phyloP scores from a whole-genome alignment of 2,329 filamentous ascomycete genomes.

The Fulvia fulva region DNA sequence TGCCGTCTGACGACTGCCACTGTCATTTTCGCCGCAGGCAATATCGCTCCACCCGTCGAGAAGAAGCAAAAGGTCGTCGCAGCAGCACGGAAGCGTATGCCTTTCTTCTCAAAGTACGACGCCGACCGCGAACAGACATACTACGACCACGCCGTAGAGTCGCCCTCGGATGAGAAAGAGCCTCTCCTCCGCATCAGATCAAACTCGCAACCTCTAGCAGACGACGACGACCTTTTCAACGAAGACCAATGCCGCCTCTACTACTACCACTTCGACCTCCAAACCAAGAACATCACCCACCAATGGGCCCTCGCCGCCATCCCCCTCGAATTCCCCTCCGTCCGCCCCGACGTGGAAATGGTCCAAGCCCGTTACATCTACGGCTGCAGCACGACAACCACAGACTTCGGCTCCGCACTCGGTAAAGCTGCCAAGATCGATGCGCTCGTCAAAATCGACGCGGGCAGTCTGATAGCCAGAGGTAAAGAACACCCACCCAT shows the following conservation, averaged over 20 bases:
- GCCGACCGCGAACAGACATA: slow-evolving; percentile 27
- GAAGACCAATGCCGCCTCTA: slow-evolving; percentile 66
- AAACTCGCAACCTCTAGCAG: slow-evolving; percentile 4
- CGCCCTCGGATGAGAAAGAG: slow-evolving; percentile 28
- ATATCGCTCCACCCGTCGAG: slow-evolving; percentile 51
- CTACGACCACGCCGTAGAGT: slow-evolving; percentile 27
- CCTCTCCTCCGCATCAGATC: slow-evolving; percentile 21
- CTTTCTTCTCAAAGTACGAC: slow-evolving; percentile 47
- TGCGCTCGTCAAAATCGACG: slow-evolving; percentile 60
- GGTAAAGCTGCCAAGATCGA: slow-evolving; percentile 65
- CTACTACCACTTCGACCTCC: slow-evolving; percentile 60
- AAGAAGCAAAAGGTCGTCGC: slow-evolving; percentile 28
- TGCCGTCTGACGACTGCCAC: slow-evolving; percentile 65
- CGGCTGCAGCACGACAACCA: slow-evolving; percentile 58
- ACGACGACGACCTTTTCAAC: slow-evolving; percentile 38
- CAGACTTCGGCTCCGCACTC: slow-evolving; percentile 56
- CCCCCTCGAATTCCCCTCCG: slow-evolving; percentile 64
- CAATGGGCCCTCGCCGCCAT: slow-evolving; percentile 64
- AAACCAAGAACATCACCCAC: slow-evolving; percentile 46
- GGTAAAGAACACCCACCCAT: slow-evolving; percentile 40
- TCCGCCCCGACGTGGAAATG: slow-evolving; percentile 56
- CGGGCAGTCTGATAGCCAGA: slow-evolving; percentile 48
- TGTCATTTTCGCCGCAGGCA: slow-evolving; percentile 61
- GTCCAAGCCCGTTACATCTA: slow-evolving; percentile 58
- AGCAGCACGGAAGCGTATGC: slow-evolving; percentile 37